A percentile compares a stretch with the other conserved stretches of the same genome.
phyloP scores from a whole-genome alignment of 1,284 basidiomycete species.

The Papiliotrema laurentii region DNA sequence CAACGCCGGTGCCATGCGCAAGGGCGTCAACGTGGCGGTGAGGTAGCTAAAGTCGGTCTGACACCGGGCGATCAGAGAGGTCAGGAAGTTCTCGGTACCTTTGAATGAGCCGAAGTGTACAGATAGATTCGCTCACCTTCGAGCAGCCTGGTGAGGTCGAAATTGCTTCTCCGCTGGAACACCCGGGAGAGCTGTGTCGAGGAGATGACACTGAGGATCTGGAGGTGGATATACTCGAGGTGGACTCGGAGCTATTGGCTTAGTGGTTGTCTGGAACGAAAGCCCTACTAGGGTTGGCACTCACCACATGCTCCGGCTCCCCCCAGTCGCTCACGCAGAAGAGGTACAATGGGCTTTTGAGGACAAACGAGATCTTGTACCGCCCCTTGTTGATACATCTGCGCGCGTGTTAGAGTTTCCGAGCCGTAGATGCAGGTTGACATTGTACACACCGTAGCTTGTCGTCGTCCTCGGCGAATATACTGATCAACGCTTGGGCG shows the following conservation, averaged over 20 bases:
- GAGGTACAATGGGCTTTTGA: constrained; percentile 84
- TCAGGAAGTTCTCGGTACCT: constrained; percentile 79
- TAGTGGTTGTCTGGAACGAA: background rate
- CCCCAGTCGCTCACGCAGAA: constrained; percentile 86
- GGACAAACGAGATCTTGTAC: constrained; percentile 79
- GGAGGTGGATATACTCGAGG: constrained; percentile 89
- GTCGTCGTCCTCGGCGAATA: constrained; percentile 74
- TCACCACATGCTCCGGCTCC: constrained; percentile 86
- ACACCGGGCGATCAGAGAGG: constrained; percentile 62
- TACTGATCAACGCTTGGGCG: constrained; percentile 90
- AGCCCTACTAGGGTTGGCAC: constrained; percentile 47
- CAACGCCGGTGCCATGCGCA: constrained; percentile 65
- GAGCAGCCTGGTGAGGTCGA: constrained; percentile 79
- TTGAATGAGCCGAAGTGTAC: background rate
- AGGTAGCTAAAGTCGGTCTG: constrained; percentile 76
- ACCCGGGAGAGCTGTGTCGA: constrained; percentile 75
- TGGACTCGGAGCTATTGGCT: constrained; percentile 73
- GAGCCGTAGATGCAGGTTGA: background rate
- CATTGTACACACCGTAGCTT: constrained; percentile 56
- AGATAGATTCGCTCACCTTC: constrained; percentile 56
- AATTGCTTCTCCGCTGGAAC: constrained; percentile 84
- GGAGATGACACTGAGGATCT: constrained; percentile 85
- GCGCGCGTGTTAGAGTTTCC: no score
- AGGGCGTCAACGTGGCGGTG: constrained; percentile 72
- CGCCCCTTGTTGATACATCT: constrained; percentile 46